Conservation (phyloP, 1,284 basidiomycete genomes). For the Retiboletus flavoniger region DNA sequence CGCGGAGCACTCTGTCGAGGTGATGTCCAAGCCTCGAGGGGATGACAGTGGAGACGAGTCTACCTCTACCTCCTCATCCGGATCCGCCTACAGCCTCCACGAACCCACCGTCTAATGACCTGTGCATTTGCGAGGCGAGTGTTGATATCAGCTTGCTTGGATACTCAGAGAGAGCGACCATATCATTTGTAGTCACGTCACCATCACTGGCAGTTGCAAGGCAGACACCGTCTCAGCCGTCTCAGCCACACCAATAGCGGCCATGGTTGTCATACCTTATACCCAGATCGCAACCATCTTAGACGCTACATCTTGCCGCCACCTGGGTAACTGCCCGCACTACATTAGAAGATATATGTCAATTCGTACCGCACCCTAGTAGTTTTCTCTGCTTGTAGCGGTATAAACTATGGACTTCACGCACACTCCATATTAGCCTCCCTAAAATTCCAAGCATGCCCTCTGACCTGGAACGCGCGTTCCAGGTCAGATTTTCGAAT, state of each 20-base stretch:
- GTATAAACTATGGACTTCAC: neutral
- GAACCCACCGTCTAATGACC: neutral
- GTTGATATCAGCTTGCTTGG: neutral
- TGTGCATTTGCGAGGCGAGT: neutral
- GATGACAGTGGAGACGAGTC: conserved; percentile 1
- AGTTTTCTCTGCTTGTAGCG: neutral
- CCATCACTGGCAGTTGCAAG: neutral
- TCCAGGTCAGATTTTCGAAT: neutral
- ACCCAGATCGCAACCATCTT: neutral
- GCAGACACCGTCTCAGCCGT: neutral
- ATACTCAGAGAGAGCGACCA: neutral
- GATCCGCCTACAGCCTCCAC: neutral
- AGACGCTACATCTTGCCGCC: neutral
- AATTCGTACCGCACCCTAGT: neutral
- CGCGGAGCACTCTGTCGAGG: conserved; percentile 12
- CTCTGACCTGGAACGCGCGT: too few species aligned
- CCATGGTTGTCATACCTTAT: neutral
- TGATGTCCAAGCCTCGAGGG: conserved; percentile 15
- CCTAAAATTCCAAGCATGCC: neutral
- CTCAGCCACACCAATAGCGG: neutral
- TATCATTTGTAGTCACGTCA: neutral
- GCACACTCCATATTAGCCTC: neutral
- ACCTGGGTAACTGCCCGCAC: neutral
- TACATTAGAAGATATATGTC: neutral
- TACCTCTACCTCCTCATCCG: conserved; percentile 4